Evolutionary conservation across 495 filamentous ascomycete genomes (phyloP).

Genomic region (Copromyces sp.): DNA sequence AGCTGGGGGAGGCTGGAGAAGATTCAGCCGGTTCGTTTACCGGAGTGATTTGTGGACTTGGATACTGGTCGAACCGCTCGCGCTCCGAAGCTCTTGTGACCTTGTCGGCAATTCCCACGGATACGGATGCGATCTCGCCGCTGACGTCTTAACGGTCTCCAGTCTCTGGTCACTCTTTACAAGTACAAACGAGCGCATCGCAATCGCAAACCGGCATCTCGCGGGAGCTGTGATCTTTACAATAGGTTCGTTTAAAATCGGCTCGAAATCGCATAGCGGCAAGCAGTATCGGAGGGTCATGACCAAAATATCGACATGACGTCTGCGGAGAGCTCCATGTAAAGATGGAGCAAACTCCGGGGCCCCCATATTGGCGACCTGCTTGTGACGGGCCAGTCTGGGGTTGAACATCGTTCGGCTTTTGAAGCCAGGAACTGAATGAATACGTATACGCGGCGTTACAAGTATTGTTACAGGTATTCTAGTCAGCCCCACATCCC

Average conservation of each 20-base stretch:
- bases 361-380: not conserved
- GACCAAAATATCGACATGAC: not conserved
- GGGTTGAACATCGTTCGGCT: not conserved
- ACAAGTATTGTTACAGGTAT: not conserved
- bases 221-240: not conserved
- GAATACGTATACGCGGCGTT: not conserved
- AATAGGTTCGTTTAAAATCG: not conserved
- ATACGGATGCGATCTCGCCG: not conserved
- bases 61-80: not conserved
- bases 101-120: not conserved
- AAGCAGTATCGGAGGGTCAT: not conserved
- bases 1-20: not conserved
- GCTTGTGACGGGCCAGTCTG: not conserved
- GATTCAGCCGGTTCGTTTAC: not conserved
- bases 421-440: not conserved
- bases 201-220: not conserved
- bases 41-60: not conserved
- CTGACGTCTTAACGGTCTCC: not conserved
- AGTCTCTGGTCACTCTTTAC: not conserved
- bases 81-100: not conserved
- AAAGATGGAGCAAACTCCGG: not conserved
- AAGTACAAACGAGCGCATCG: not conserved
- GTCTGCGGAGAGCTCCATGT: not conserved
- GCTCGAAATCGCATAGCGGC: not conserved
- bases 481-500: not conserved